Percentiles rank a stretch among this genome's conserved stretches.
Evolutionary conservation across 2,329 filamentous ascomycete genomes (phyloP).

Genomic region (Ophiosphaerella herpotricha): DNA sequence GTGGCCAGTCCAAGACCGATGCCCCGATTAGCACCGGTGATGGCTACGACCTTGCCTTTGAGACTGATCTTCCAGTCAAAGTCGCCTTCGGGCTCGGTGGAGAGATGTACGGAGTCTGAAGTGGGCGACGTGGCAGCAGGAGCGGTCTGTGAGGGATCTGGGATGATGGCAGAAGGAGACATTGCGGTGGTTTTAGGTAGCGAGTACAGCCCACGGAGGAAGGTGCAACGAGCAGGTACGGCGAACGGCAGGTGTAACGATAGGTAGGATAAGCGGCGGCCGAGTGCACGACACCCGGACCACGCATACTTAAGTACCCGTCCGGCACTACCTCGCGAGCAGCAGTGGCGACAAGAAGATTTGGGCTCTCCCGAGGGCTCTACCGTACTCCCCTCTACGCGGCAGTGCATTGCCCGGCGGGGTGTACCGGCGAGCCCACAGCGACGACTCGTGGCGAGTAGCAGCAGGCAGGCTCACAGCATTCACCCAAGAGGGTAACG

Average conservation of each 20-base stretch:
- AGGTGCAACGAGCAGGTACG: constrained; percentile 14
- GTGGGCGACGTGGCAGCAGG: constrained; percentile 16
- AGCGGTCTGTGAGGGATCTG: constrained; percentile 19
- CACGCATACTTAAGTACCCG: constrained; percentile 27
- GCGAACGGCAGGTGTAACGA: not conserved
- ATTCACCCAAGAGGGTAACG: not conserved
- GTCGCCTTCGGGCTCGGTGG: constrained; percentile 51
- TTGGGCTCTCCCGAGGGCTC: constrained; percentile 4
- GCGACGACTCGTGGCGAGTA: constrained; percentile 18
- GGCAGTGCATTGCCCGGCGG: constrained; percentile 1
- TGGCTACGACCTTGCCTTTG: constrained; percentile 47
- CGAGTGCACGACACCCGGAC: constrained; percentile 7
- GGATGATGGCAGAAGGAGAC: constrained; percentile 35
- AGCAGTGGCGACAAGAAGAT: constrained; percentile 12
- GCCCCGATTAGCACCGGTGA: constrained; percentile 39
- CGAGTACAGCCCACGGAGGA: constrained; percentile 15
- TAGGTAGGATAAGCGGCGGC: too few species aligned
- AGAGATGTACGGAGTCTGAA: constrained; percentile 43
- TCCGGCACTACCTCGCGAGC: constrained; percentile 13
- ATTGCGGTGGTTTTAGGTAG: constrained; percentile 15
- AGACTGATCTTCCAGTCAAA: constrained; percentile 54
- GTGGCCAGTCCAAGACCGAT: constrained; percentile 54
- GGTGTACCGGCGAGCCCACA: not conserved
- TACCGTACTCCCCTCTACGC: not conserved
- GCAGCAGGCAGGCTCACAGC: not conserved